Evolutionary conservation across 345 rosid species (phyloP), one percentile per base, ranked within the genome.

Genomic region (Trapa incisa): DNA sequence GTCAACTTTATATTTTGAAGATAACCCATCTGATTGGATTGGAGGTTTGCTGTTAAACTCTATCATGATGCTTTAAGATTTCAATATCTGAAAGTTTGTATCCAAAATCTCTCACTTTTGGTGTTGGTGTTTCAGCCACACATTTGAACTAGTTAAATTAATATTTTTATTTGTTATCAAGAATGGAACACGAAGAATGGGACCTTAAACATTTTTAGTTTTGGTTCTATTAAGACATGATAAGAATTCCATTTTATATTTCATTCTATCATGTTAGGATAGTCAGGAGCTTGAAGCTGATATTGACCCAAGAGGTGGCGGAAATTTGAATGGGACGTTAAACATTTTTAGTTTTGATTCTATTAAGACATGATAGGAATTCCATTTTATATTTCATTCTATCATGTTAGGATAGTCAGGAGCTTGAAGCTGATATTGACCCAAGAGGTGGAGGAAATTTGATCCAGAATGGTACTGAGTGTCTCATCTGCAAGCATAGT

Each of bases 351-450:
- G 38, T 11, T 33, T 12, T 10, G 15, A 11, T 58, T 58, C 33
- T 54, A 54, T 54, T n/a, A 54, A 9, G 5, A 35, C 11, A 33
- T 22, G 35, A 54, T 54, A 22, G 33, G 47, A 67, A 65, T 61
- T 39, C 37, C 15, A n/a, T 32, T 9, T 69, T 65, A 43, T 70
- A 53, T 71, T 47, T 71, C 71, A 43, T 80, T 68, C 69, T 83
- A 69, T 80, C 80, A 86, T 70, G 81, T 81, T 79, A 87, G 89
- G 91, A 79, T 84, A 81, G 82, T 66, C 77, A 77, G 81, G 80
- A 75, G 76, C 77, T 71, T 48, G 83, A 74, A 79, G 80, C 67
- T n/a, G 67, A 54, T 73, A 65, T 70, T 56, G 66, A 68, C 71
- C 61, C 52, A 61, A 75, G 73, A 68, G 56, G 38, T 67, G 77